Base-by-base conservation (phyloP, 805 yeast species). In the Ogataea pignaliae region DNA sequence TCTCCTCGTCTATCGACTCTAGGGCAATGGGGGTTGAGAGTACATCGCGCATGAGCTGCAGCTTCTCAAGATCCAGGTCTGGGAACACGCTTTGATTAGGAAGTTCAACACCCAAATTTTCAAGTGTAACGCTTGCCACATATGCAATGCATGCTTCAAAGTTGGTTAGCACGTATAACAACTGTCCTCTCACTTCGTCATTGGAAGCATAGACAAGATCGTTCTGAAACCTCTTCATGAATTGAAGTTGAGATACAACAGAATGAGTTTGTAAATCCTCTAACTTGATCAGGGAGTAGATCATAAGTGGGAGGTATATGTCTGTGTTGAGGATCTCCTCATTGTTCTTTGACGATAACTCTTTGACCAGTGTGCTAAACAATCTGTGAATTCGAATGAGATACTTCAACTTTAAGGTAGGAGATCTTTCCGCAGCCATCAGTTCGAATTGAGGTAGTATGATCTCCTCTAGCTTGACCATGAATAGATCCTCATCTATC, bases 131-230 rank as follows among this genome's bases (percentile, higher is more conserved):
- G 37, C 63, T 61, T 3, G 61, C 52, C 16, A 66, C 40, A 40
- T 65, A 66, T 7, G 67, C 58, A 12, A 66, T 43, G 29, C 66
- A 56, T 4, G 71, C 71, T 46, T 66, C 70, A 40, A 64, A 55
- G 41, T 66, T 66, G 1, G 71, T 65, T 36, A 62, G 47, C 14
- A 64, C 65, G 41, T 66, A 66, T 14, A 65, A 44, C 30, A 66
- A 42, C 37, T 61, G 61, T 5, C 69, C 68, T 18, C 44, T 55
- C 37, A 63, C 66, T n/a, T 53, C 55, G 40, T 59, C 57, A 31
- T 45, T 41, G 11, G 52, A 49, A 18, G 56, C 63, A 45, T 55
- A 64, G 9, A 64, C 47, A 26, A 37, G 42, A 34, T 58, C 60
- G 43, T 66, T 64, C 30, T 60, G 44, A 43, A 65, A 66, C 34